Base-by-base conservation (phyloP, 2,329 filamentous ascomycete species). In the Alternaria dauci region DNA sequence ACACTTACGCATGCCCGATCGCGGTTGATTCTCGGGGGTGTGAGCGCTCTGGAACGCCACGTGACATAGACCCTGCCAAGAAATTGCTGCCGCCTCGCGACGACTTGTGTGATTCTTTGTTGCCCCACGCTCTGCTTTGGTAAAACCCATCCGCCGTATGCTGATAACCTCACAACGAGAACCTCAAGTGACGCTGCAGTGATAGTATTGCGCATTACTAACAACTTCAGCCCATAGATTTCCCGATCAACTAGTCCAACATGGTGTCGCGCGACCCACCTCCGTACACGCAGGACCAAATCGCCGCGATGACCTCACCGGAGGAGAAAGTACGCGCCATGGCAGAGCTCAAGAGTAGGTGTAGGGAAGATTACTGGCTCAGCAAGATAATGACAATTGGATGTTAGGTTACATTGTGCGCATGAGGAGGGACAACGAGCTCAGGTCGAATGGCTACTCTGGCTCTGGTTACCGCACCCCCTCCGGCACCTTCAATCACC, bases 261-360 rank as follows among this genome's bases (percentile, higher is more conserved):
- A 72, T 72, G 71, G 65, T 65, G 50, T 67, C 66, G 5, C 65
- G 62, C n/a, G 69, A 63, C 20, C 70, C 69, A 3, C 72, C 72
- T 4, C 71, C 71, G 26, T 73, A 75, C 26, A 70, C 70, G 1
- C 55, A 55, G 16, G 69, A 71, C 39, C 67, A 72, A 44, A 68
- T 75, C 44, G 59, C 59, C n/a, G 62, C 67, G 12, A 70, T 75
- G 52, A 67, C 64, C 42, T 68, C 67, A 11, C 62, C 63, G 9
- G 59, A 65, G 34, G 69, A 70, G 39, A 55, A 59, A 30, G 46
- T 68, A 47, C 64, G 66, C 51, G 72, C 72, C 8, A 55, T 55
- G 43, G 71, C 72, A 41, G 71, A 72, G 54, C 52, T 73, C n/a
- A 64, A 58, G 47, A 74, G 72, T 73, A 72, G 28, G 71, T 71